These are phyloP conservation scores for Bertia moriformis DNA, from an alignment of 2,329 filamentous ascomycete genomes.

Conservation along the genomic window DNA sequence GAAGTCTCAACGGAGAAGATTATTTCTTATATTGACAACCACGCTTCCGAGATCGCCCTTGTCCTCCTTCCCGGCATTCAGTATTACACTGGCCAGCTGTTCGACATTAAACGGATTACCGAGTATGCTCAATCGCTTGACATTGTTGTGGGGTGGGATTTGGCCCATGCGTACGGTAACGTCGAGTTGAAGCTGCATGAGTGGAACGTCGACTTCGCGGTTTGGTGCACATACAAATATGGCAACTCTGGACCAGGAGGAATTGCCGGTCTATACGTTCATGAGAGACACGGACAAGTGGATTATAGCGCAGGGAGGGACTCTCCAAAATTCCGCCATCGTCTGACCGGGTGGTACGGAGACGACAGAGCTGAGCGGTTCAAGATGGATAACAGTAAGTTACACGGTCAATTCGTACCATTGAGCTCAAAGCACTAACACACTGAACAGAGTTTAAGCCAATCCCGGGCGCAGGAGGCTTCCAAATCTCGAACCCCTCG, in stretches of 20 bases:
- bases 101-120: conserved; percentile 72
- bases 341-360: conserved; percentile 78
- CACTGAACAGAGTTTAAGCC: conserved; percentile 42
- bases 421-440: conserved; percentile 12
- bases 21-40: conserved; percentile 56
- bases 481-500: conserved; percentile 72
- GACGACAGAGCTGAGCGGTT: conserved; percentile 65
- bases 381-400: conserved; percentile 60
- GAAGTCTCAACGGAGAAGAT: conserved; percentile 55
- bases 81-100: conserved; percentile 80
- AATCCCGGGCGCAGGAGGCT: conserved; percentile 65
- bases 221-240: conserved; percentile 93
- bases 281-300: conserved; percentile 56
- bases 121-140: conserved; percentile 57
- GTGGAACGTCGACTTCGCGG: conserved; percentile 83
- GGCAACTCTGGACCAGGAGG: conserved; percentile 72
- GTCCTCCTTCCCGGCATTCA: conserved; percentile 76
- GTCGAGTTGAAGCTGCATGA: conserved; percentile 67
- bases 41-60: conserved; percentile 60
- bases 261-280: conserved; percentile 70
- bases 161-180: conserved; percentile 76
- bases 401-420: background rate
- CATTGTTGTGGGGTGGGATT: conserved; percentile 71
- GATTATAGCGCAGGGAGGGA: conserved; percentile 20
- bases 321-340: conserved; percentile 39